Conservation (phyloP, 2,329 filamentous ascomycete species). For the Neopestalotiopsis clavispora region DNA sequence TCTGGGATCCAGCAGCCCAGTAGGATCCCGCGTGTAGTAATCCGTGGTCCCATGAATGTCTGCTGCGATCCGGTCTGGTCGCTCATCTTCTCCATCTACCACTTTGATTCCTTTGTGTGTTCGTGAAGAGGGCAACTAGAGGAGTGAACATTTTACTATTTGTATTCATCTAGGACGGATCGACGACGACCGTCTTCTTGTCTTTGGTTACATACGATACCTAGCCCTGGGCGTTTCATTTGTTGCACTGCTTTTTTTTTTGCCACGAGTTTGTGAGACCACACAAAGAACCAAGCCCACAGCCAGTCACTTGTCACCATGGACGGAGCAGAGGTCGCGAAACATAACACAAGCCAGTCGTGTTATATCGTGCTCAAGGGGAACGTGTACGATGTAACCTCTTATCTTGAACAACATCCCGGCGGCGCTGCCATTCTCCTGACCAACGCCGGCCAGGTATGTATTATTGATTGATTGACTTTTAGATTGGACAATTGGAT, state of each 20-base stretch:
- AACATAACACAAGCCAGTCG: conserved; percentile 38
- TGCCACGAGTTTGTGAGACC: neutral
- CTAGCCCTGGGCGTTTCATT: neutral
- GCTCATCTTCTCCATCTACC: too few relatives aligned
- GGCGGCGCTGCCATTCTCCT: conserved; percentile 36
- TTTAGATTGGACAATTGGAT: neutral
- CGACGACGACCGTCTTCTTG: too few relatives aligned
- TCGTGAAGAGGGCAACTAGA: too few relatives aligned
- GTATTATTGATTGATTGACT: conserved; percentile 12
- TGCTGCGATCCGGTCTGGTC: too few relatives aligned
- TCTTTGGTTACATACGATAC: too few relatives aligned
- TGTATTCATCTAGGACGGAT: too few relatives aligned
- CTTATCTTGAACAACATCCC: conserved; percentile 38
- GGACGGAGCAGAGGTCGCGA: conserved; percentile 37
- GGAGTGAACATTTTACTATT: too few relatives aligned
- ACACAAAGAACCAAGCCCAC: neutral
- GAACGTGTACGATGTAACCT: conserved; percentile 43
- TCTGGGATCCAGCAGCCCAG: too few relatives aligned
- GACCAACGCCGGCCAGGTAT: conserved; percentile 35
- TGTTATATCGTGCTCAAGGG: conserved; percentile 43
- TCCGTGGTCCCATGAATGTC: too few relatives aligned
- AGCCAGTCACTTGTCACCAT: neutral
- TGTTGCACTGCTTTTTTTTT: neutral
- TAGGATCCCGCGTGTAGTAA: too few relatives aligned
- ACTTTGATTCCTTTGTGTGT: too few relatives aligned